Evolutionary conservation across 2,329 filamentous ascomycete genomes (phyloP).

Genomic region (Rhynchosporium graminicola): DNA sequence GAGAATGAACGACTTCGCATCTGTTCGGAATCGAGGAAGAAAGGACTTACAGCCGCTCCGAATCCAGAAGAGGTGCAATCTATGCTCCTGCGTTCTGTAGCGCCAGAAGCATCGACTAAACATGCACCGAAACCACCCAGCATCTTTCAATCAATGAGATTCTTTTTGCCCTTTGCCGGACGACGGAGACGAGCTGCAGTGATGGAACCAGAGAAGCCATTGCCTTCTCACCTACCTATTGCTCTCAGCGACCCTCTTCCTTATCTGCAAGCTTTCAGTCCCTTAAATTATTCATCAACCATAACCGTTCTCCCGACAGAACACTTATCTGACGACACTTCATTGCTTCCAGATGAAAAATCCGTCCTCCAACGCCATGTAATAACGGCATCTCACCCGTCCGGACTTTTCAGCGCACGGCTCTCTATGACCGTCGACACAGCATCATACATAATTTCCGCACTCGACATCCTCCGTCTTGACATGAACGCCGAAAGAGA

Average conservation of each 20-base stretch:
- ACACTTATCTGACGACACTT: conserved; percentile 29
- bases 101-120: conserved; percentile 21
- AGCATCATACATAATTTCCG: conserved; percentile 51
- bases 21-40: conserved; percentile 41
- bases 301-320: conserved; percentile 48
- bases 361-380: conserved; percentile 53
- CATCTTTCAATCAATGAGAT: conserved; percentile 36
- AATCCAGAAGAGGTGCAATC: conserved; percentile 41
- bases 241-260: conserved; percentile 64
- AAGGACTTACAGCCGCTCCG: conserved; percentile 46
- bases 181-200: conserved; percentile 35
- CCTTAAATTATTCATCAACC: conserved; percentile 61
- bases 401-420: conserved; percentile 56
- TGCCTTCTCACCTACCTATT: conserved; percentile 65
- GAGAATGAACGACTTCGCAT: conserved; percentile 58
- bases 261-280: conserved; percentile 71
- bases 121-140: conserved; percentile 29
- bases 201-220: conserved; percentile 43
- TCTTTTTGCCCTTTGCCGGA: conserved; percentile 39
- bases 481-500: conserved; percentile 61
- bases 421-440: conserved; percentile 61
- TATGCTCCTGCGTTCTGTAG: conserved; percentile 35
- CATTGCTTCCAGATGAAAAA: conserved; percentile 27
- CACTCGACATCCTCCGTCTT: conserved; percentile 55
- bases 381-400: conserved; percentile 52